Percentiles rank a stretch among this genome's conserved stretches.
Evolutionary conservation across 345 rosid genomes (phyloP).

Genomic region (Rhizophora apiculata): DNA sequence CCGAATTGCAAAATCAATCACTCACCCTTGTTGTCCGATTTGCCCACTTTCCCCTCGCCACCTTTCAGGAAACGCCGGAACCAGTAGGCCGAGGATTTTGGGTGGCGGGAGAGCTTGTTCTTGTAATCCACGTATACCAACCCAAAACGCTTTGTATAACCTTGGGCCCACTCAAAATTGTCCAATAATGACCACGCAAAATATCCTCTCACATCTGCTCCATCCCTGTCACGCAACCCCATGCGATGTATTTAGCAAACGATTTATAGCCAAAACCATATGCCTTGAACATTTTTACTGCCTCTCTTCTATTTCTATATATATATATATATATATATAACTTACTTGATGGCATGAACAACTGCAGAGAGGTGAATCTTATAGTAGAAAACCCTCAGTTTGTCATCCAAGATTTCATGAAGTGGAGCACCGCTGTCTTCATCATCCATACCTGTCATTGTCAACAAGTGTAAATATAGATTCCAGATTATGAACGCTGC

Average conservation of each 20-base stretch:
- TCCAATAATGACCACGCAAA: constrained; percentile 93
- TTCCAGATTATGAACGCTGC: not conserved
- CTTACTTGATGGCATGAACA: constrained; percentile 69
- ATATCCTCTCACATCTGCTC: constrained; percentile 82
- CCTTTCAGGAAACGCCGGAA: constrained; percentile 70
- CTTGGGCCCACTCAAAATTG: constrained; percentile 92
- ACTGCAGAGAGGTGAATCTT: constrained; percentile 72
- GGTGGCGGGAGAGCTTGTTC: constrained; percentile 71
- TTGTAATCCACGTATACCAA: constrained; percentile 82
- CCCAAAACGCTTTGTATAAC: constrained; percentile 90
- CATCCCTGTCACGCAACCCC: constrained; percentile 46
- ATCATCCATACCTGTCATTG: constrained; percentile 94
- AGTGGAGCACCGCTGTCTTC: constrained; percentile 63
- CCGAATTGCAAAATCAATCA: not conserved
- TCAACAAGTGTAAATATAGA: not conserved
- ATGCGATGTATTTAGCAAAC: too few species aligned
- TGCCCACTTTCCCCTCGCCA: constrained; percentile 37
- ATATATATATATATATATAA: not conserved
- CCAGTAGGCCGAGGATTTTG: constrained; percentile 90
- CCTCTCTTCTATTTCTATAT: too few species aligned
- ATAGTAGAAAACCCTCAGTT: constrained; percentile 60
- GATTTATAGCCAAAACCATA: too few species aligned
- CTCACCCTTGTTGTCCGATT: constrained; percentile 34
- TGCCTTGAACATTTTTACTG: too few species aligned
- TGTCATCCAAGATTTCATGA: constrained; percentile 80